Conservation (phyloP, 257 asterid genomes). For the Coffea eugenioides region DNA sequence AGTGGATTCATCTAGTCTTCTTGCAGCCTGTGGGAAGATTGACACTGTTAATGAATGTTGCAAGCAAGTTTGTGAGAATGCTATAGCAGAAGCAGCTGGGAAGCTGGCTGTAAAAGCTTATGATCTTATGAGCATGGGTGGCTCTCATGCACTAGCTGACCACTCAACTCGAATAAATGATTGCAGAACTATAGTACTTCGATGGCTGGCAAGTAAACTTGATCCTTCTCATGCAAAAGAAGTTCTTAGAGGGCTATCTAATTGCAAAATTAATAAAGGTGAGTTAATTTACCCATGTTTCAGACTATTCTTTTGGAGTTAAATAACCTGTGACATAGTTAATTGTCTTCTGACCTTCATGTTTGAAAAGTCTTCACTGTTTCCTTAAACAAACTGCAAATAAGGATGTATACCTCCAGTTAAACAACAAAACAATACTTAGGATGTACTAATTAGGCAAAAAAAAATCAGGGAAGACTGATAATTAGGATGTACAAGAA, state of each 20-base stretch:
- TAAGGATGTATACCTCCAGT: neutral
- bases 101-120: constrained; percentile 74
- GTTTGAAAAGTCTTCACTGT: neutral
- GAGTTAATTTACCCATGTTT: constrained; percentile 11
- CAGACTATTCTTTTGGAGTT: neutral
- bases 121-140: constrained; percentile 51
- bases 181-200: constrained; percentile 68
- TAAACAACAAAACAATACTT: neutral
- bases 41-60: constrained; percentile 91
- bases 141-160: constrained; percentile 52
- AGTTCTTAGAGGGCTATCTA: constrained; percentile 81
- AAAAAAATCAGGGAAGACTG: neutral
- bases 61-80: constrained; percentile 85
- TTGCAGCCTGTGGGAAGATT: constrained; percentile 77
- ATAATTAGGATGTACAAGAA: neutral
- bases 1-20: constrained; percentile 69
- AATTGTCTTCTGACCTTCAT: neutral
- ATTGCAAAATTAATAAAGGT: constrained; percentile 96
- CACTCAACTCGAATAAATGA: constrained; percentile 67
- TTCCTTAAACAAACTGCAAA: neutral
- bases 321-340: neutral
- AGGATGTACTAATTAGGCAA: no score
- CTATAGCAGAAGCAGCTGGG: constrained; percentile 78
- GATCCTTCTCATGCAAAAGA: constrained; percentile 78
- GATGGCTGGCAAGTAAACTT: constrained; percentile 96